Conservation (phyloP, 108 stramenopile species). For the Skeletonema potamos region DNA sequence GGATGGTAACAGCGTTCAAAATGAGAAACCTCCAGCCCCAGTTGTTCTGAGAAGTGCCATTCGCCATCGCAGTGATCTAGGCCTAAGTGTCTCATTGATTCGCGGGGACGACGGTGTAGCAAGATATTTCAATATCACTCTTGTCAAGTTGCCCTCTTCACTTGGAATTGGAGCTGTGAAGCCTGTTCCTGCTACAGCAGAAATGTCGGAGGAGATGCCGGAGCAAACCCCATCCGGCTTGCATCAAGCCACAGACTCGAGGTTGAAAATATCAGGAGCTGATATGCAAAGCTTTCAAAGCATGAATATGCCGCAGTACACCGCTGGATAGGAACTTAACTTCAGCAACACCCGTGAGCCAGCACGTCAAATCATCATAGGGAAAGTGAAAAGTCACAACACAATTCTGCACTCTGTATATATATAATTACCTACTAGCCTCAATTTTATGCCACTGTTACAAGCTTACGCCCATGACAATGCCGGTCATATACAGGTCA, state of each 20-base stretch:
- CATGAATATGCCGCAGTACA: constrained; percentile 37
- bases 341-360: background rate
- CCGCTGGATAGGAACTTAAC: constrained; percentile 15
- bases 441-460: too few species aligned
- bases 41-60: constrained; percentile 34
- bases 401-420: background rate
- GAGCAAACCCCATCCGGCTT: background rate
- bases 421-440: background rate
- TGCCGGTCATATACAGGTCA: too few species aligned
- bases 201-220: constrained; percentile 24
- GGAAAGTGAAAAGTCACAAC: background rate
- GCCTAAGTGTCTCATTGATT: constrained; percentile 70
- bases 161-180: constrained; percentile 57
- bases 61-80: constrained; percentile 63
- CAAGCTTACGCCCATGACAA: too few species aligned
- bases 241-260: background rate
- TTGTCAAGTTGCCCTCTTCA: constrained; percentile 69
- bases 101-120: constrained; percentile 73
- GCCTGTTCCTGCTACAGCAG: constrained; percentile 66
- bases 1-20: constrained; percentile 48
- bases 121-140: constrained; percentile 83
- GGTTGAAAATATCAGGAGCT: constrained; percentile 5
- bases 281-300: constrained; percentile 16
- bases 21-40: constrained; percentile 38
- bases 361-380: too few species aligned